These are phyloP conservation scores for Malassezia sympodialis DNA, from an alignment of 1,284 basidiomycete genomes.

Conservation along the genomic window DNA sequence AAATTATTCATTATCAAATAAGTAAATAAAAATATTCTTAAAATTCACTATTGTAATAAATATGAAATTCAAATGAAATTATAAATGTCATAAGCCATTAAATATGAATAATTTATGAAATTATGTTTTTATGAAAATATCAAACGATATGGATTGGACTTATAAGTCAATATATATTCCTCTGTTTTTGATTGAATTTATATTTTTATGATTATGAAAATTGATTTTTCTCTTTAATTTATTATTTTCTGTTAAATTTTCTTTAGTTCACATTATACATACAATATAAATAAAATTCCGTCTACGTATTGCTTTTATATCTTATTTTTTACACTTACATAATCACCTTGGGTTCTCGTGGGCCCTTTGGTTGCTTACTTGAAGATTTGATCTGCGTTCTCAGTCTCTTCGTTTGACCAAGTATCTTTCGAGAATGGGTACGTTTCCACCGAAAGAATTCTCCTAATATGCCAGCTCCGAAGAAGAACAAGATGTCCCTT, in stretches of 20 bases:
- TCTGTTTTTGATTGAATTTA: no score
- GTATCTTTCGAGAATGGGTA: not conserved
- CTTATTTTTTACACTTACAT: not conserved
- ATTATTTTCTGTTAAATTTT: no score
- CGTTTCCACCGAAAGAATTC: not conserved
- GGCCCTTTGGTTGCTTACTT: not conserved
- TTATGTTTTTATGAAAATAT: not conserved
- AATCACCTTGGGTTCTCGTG: not conserved
- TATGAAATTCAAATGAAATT: no score
- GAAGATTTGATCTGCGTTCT: not conserved
- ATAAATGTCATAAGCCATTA: no score
- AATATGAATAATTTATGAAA: not conserved
- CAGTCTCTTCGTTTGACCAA: not conserved
- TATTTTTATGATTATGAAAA: not conserved
- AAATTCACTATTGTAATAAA: no score
- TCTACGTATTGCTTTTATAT: not conserved
- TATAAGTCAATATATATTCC: no score
- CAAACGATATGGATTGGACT: not conserved
- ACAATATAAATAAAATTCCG: not conserved
- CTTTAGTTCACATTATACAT: not conserved
- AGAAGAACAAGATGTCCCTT: constrained; percentile 40
- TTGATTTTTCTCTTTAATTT: no score
- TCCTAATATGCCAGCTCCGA: constrained; percentile 28
- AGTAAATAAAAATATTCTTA: no score
- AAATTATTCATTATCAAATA: no score